Conservation (phyloP, 495 filamentous ascomycete genomes). For the Neurospora sp. region DNA sequence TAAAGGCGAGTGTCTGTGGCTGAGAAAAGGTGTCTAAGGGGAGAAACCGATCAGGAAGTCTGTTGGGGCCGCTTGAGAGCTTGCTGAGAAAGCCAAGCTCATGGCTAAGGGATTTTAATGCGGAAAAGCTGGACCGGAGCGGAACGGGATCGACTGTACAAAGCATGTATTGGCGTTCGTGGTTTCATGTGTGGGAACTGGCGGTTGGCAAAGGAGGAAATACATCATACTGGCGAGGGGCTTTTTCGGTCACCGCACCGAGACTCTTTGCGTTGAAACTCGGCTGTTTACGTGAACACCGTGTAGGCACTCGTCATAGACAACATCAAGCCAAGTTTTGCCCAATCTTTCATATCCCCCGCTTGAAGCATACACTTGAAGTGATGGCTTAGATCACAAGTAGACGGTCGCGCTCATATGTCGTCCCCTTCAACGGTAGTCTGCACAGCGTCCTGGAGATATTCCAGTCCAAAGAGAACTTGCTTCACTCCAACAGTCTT, state of each 20-base stretch:
- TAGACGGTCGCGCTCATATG: background rate
- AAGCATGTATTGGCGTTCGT: background rate
- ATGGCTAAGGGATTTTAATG: background rate
- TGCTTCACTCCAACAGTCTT: background rate
- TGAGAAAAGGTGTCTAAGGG: background rate
- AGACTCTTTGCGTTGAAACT: background rate
- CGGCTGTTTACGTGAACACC: background rate
- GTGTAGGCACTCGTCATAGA: background rate
- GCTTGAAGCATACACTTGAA: background rate
- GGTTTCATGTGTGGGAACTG: background rate
- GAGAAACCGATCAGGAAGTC: background rate
- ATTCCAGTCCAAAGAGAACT: background rate
- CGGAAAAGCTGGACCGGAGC: background rate
- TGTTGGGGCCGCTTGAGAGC: background rate
- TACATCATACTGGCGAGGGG: background rate
- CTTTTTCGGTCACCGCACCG: background rate
- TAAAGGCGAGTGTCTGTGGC: slow-evolving; percentile 6
- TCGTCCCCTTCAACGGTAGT: no score
- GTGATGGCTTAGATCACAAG: background rate
- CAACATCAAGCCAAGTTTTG: background rate
- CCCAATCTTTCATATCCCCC: background rate
- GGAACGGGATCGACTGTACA: background rate
- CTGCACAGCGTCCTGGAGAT: background rate
- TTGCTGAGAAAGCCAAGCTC: background rate
- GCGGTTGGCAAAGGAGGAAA: background rate